Conservation (phyloP, 2,329 filamentous ascomycete genomes). For the Mycosphaerelloides madeirae region DNA sequence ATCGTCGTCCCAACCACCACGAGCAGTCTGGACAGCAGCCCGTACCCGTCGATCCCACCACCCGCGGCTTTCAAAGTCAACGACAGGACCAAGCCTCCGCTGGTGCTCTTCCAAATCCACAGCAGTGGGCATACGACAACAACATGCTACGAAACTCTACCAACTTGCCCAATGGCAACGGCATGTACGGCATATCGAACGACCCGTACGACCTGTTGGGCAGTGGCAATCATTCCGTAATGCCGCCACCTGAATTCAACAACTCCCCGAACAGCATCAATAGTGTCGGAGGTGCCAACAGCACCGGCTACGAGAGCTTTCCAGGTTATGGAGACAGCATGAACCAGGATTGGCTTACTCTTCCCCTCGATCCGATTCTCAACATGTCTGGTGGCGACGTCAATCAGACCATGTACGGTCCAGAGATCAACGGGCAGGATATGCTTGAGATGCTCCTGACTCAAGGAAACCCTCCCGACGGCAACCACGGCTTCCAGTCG, state of each 20-base stretch:
- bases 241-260: slow-evolving; percentile 45
- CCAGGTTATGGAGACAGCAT: slow-evolving; percentile 16
- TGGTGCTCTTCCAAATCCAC: slow-evolving; percentile 11
- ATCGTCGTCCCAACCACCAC: slow-evolving; percentile 19
- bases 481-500: slow-evolving; percentile 9
- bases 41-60: background rate
- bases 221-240: slow-evolving; percentile 39
- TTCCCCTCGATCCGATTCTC: slow-evolving; percentile 58
- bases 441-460: slow-evolving; percentile 46
- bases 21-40: slow-evolving; percentile 4
- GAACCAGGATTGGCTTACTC: slow-evolving; percentile 54
- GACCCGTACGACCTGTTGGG: slow-evolving; percentile 42
- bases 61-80: slow-evolving; percentile 9
- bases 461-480: slow-evolving; percentile 5
- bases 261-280: slow-evolving; percentile 27
- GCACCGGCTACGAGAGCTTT: slow-evolving; percentile 12
- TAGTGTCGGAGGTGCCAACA: slow-evolving; percentile 14
- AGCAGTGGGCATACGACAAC: slow-evolving; percentile 23
- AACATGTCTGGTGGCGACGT: slow-evolving; percentile 55
- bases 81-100: slow-evolving; percentile 16
- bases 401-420: slow-evolving; percentile 52
- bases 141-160: slow-evolving; percentile 8
- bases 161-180: slow-evolving; percentile 20
- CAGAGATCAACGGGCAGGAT: slow-evolving; percentile 58
- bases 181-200: slow-evolving; percentile 42